Conservation (phyloP, 257 asterid genomes). For the Solanum habrochaites region DNA sequence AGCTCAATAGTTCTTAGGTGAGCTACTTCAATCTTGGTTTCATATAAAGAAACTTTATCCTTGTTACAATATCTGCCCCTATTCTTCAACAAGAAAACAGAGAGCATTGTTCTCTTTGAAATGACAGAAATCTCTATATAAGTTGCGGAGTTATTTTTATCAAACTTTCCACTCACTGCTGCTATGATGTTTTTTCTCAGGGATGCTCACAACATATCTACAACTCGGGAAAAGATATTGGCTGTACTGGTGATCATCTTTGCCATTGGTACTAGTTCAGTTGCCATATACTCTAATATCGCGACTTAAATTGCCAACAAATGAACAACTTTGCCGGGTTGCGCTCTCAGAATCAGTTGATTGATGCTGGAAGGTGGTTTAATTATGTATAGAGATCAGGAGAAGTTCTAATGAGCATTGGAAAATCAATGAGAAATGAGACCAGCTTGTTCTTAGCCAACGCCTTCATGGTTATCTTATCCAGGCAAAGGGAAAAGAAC, state of each 20-base stretch:
- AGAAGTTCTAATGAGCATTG: neutral
- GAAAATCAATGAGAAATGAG: neutral
- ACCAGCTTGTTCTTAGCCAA: neutral
- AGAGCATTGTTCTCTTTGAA: neutral
- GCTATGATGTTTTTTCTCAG: slow-evolving; percentile 22
- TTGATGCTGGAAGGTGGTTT: neutral
- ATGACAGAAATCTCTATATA: neutral
- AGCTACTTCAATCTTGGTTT: neutral
- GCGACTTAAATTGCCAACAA: slow-evolving; percentile 22
- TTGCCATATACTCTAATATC: slow-evolving; percentile 63
- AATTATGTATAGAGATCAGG: neutral
- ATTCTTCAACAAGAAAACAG: neutral
- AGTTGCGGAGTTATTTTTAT: neutral
- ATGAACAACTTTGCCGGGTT: neutral
- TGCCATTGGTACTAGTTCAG: slow-evolving; percentile 71
- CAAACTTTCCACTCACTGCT: neutral
- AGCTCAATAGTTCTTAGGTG: slow-evolving; percentile 87
- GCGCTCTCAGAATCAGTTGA: neutral
- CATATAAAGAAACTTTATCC: neutral
- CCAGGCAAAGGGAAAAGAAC: neutral
- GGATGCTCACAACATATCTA: slow-evolving; percentile 53
- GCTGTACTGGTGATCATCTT: slow-evolving; percentile 62
- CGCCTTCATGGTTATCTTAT: neutral
- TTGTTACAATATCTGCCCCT: neutral
- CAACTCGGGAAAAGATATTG: slow-evolving; percentile 44